Base-by-base conservation (phyloP, 352 stramenopile species). In the Pythium phragmitis region DNA sequence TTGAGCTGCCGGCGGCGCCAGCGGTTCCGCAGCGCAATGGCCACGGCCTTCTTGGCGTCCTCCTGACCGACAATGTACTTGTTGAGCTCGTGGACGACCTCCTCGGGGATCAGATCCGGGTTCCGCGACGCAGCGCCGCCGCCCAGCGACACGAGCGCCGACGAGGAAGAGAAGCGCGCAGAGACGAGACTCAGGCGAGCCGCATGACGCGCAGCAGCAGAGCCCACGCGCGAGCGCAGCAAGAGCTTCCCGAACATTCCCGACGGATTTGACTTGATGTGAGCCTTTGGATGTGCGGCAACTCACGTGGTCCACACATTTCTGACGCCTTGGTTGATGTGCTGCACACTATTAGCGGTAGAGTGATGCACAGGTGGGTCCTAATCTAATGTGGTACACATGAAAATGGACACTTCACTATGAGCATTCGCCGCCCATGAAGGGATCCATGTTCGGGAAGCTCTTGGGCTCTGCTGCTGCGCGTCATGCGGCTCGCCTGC, bases 1-100 rank as follows among this genome's bases (percentile, higher is more conserved):
- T 84, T 72, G 14, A 99, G 80, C 71, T 99, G 97, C 23, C 93
- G 90, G 16, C 97, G 89, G 48, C 97, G 87, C 97, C 97, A 99
- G 61, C 97, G 87, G 77, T 99, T 99, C 70, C 97, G 87, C 75
- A 99, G 87, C n/a, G 97, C 97, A 65, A 99, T 98, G 9, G 97
- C 96, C 19, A 99, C 96, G 14, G 97, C 97, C 60, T 95, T 88
- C 79, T 99, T 99, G 46, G 97, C 97, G 52, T 98, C 95, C 30
- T 90, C 62, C 71, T 99, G 97, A 0, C 97, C 96, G 6, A 99
- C 88, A 60, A 99, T 98, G 73, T 98, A 88, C 75, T 97, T 97
- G 80, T 99, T 83, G 36, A 99, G 85, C 70, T 94, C 81, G 7
- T 72, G 69, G 48, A 99, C 96, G 47, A 99, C 91, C 56, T 98